Evolutionary conservation across 805 yeast species (phyloP).

Genomic region (Schwanniomyces polymorphus): DNA sequence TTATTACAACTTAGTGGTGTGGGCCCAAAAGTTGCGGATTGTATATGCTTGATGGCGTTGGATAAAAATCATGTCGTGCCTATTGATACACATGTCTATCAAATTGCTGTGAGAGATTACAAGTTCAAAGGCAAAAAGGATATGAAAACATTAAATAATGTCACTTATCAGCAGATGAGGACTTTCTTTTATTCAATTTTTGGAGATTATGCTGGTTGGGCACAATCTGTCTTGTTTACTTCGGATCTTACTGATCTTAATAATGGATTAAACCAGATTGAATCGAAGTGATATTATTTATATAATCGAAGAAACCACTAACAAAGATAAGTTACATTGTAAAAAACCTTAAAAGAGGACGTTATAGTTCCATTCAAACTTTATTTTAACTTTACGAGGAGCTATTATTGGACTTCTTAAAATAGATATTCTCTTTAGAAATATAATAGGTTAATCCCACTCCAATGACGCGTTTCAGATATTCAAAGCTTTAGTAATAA

Average conservation of each 20-base stretch:
- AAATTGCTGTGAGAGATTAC: slow-evolving; percentile 84
- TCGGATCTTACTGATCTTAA: slow-evolving; percentile 75
- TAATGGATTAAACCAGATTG: slow-evolving; percentile 50
- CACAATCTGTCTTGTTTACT: slow-evolving; percentile 90
- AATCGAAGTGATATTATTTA: background rate
- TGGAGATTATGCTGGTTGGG: slow-evolving; percentile 98
- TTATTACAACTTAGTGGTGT: slow-evolving; percentile 77
- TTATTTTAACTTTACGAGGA: no score
- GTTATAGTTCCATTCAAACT: no score
- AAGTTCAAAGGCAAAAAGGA: slow-evolving; percentile 49
- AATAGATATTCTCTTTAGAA: no score
- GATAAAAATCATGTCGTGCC: slow-evolving; percentile 89
- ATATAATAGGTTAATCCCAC: no score
- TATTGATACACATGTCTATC: slow-evolving; percentile 92
- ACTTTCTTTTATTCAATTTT: slow-evolving; percentile 62
- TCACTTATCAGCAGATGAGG: slow-evolving; percentile 57
- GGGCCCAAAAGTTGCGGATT: slow-evolving; percentile 98
- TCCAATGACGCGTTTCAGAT: no score
- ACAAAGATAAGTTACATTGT: background rate
- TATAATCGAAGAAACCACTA: background rate
- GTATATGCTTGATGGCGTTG: slow-evolving; percentile 89
- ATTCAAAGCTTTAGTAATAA: no score
- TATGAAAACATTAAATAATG: slow-evolving; percentile 46
- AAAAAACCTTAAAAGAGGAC: no score
- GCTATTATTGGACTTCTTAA: no score